phyloP scores from a whole-genome alignment of 2,329 filamentous ascomycete species.

The Escovopsis sp. region DNA sequence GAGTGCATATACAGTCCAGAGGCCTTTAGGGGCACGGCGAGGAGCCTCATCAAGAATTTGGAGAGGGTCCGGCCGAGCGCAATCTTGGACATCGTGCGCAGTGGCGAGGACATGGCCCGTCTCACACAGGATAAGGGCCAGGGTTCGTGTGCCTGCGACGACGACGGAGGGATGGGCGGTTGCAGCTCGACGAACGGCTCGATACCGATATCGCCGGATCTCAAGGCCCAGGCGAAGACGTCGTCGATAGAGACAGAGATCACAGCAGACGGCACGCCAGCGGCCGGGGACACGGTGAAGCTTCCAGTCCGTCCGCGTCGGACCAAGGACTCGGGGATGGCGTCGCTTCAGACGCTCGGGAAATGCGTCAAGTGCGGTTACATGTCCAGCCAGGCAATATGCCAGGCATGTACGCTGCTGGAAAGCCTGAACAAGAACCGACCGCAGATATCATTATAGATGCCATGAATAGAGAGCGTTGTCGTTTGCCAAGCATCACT shows the following conservation, averaged over 20 bases:
- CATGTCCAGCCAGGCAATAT: conserved; percentile 84
- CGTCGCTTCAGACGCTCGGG: conserved; percentile 57
- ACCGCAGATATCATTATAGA: conserved; percentile 39
- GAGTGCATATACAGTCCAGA: conserved; percentile 98
- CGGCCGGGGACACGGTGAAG: conserved; percentile 14
- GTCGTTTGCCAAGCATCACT: not conserved
- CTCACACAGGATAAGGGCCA: conserved; percentile 33
- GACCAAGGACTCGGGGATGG: conserved; percentile 14
- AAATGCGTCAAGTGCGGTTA: conserved; percentile 83
- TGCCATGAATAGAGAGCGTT: not conserved
- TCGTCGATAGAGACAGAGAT: conserved; percentile 18
- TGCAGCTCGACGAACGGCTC: conserved; percentile 54
- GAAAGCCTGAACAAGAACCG: conserved; percentile 79
- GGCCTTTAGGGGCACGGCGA: conserved; percentile 83
- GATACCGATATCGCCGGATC: conserved; percentile 37
- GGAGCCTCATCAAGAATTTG: conserved; percentile 85
- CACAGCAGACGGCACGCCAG: conserved; percentile 10
- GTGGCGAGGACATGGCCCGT: conserved; percentile 89
- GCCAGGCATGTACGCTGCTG: conserved; percentile 82
- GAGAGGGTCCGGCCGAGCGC: conserved; percentile 87
- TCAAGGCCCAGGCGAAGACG: conserved; percentile 10
- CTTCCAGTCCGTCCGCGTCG: conserved; percentile 19
- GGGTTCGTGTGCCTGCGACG: conserved; percentile 21
- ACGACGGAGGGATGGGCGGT: conserved; percentile 37
- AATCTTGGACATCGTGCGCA: conserved; percentile 85